Evolutionary conservation across 2,329 filamentous ascomycete species (phyloP).

Genomic region (Cytospora paraplurivora): DNA sequence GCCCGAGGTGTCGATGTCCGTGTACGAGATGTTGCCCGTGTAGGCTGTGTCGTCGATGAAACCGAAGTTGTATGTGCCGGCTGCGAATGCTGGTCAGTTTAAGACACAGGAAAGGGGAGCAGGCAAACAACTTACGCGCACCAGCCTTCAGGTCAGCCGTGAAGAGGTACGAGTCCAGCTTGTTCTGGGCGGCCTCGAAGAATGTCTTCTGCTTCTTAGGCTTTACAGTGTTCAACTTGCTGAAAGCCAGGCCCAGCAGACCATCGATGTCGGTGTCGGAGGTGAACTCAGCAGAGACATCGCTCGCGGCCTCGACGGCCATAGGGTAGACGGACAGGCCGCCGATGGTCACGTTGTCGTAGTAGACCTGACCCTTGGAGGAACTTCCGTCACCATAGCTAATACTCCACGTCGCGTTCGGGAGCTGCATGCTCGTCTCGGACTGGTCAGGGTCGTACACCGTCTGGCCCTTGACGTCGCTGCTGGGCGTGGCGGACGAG

Average conservation of each 20-base stretch:
- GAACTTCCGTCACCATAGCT: conserved; percentile 48
- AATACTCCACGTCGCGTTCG: conserved; percentile 45
- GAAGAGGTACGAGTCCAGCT: conserved; percentile 39
- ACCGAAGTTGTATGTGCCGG: conserved; percentile 42
- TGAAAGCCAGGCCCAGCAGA: conserved; percentile 49
- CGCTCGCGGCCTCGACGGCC: conserved; percentile 47
- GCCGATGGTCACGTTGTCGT: conserved; percentile 48
- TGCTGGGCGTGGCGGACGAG: conserved; percentile 33
- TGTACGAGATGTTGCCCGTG: conserved; percentile 58
- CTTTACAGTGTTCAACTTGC: conserved; percentile 47
- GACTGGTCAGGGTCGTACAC: conserved; percentile 45
- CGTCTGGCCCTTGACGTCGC: conserved; percentile 42
- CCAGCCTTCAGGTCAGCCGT: conserved; percentile 39
- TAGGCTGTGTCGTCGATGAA: conserved; percentile 55
- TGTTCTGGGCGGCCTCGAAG: conserved; percentile 39
- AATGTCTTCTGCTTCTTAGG: conserved; percentile 48
- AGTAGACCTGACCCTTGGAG: conserved; percentile 48
- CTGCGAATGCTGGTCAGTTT: conserved; percentile 22
- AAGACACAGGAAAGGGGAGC: too few species aligned
- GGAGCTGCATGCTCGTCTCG: conserved; percentile 42
- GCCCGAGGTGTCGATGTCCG: conserved; percentile 53
- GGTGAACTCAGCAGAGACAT: conserved; percentile 47
- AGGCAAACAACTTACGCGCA: conserved; percentile 35
- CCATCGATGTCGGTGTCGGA: conserved; percentile 45
- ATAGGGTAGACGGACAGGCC: conserved; percentile 45